Conservation (phyloP, 495 filamentous ascomycete genomes). For the Aspergillus baeticus region DNA sequence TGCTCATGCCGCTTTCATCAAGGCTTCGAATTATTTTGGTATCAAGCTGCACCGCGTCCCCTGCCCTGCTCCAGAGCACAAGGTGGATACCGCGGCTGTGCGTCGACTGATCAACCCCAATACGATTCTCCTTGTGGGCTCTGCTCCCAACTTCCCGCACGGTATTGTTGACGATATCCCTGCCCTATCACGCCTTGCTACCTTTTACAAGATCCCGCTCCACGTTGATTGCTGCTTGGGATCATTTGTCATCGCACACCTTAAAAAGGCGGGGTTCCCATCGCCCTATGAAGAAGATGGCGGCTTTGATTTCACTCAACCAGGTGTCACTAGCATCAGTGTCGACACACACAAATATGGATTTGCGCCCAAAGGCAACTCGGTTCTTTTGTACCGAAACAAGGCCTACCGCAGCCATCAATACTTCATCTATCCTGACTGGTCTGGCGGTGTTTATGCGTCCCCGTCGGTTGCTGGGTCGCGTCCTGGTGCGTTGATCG, state of each 20-base stretch:
- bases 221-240: slow-evolving; percentile 98
- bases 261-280: slow-evolving; percentile 83
- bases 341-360: slow-evolving; percentile 99
- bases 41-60: slow-evolving; percentile 91
- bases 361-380: slow-evolving; percentile 97
- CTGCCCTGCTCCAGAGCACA: slow-evolving; percentile 81
- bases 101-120: slow-evolving; percentile 90
- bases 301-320: slow-evolving; percentile 90
- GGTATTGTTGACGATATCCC: slow-evolving; percentile 96
- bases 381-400: slow-evolving; percentile 85
- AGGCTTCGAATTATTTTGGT: slow-evolving; percentile 90
- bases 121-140: slow-evolving; percentile 93
- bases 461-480: slow-evolving; percentile 89
- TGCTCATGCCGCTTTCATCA: slow-evolving; percentile 93
- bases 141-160: slow-evolving; percentile 95
- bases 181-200: slow-evolving; percentile 78
- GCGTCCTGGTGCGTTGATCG: slow-evolving; percentile 88
- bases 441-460: slow-evolving; percentile 95
- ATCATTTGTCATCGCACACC: slow-evolving; percentile 89
- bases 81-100: slow-evolving; percentile 74
- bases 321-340: slow-evolving; percentile 90
- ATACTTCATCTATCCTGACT: slow-evolving; percentile 94
- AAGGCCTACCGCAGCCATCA: slow-evolving; percentile 76
- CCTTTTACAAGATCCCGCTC: slow-evolving; percentile 74
- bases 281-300: slow-evolving; percentile 60